Percentiles rank a stretch among this genome's conserved stretches.
Conservation (phyloP, 208 protist species). For the Trypanosoma cruzi region DNA sequence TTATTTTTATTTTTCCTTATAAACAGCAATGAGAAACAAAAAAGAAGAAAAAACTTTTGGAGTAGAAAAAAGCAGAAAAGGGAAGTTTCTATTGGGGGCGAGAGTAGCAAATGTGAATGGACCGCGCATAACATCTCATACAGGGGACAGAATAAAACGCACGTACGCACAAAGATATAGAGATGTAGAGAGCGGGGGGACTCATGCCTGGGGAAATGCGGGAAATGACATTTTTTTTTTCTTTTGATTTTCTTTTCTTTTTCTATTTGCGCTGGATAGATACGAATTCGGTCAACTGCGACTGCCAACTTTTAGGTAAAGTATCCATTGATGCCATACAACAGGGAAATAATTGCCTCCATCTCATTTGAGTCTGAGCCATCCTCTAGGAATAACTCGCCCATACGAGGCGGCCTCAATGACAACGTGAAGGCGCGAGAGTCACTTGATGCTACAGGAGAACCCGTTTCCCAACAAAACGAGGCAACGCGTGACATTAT, state of each 20-base stretch:
- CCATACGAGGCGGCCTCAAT: background rate
- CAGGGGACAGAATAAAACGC: no score
- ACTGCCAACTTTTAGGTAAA: background rate
- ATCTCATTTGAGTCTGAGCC: constrained; percentile 50
- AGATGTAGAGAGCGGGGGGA: no score
- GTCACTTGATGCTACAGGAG: constrained; percentile 12
- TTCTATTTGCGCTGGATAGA: background rate
- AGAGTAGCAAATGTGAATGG: no score
- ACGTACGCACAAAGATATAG: no score
- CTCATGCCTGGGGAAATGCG: no score
- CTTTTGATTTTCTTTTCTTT: background rate
- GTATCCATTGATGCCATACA: constrained; percentile 44
- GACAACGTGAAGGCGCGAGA: constrained; percentile 26
- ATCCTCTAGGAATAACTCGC: background rate
- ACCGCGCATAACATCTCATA: no score
- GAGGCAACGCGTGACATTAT: constrained; percentile 70
- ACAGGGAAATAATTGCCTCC: constrained; percentile 72
- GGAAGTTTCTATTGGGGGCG: background rate
- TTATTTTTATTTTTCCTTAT: background rate
- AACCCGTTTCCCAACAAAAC: constrained; percentile 19
- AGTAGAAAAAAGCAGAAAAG: background rate
- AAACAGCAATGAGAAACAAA: no score
- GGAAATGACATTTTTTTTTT: no score
- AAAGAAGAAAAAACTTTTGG: constrained; percentile 9
- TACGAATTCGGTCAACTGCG: no score